Evolutionary conservation across 108 stramenopile genomes (phyloP), one percentile per base, ranked within the genome.

Genomic region (Discostella stelligeroides): DNA sequence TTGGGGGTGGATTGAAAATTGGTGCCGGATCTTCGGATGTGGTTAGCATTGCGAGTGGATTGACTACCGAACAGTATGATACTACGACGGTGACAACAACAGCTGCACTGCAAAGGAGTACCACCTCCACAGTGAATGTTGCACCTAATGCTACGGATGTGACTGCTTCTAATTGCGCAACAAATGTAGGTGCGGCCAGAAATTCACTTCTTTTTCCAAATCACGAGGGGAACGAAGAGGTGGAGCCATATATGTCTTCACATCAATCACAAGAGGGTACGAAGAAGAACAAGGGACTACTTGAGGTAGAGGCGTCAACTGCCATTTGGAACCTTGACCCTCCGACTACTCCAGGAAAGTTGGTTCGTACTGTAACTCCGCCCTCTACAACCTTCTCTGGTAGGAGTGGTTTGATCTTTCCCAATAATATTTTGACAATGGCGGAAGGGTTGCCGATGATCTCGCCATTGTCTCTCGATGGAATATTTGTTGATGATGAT

Each of bases 1-100:
- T 58, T 20, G 57, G 57, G 5, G 34, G 34, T 10, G 57, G 57
- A 37, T 40, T 58, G 34, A 58, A 37, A 37, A 58, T 58, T 9
- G 57, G 57, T 37, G 57, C 38, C 14, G 53, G 34, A 34, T 13
- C 57, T 4, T 37, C 18, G 14, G 57, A 58, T 37, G 57, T 38
- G n/a, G 39, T 58, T 4, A 58, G 57, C 34, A 58, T 58, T 4
- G 38, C 27, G 10, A 58, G 57, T 28, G 57, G 57, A 7, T 28
- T 58, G 4, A 58, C 57, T 27, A 34, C 57, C 14, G 25, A 25
- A 4, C 27, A 54, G 15, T 54, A 28, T 28, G 53, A 54, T 23
- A 54, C 53, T 13, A 29, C 11, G 53, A 27, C 51, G 24, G 7
- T n/a, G 51, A 11, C 3, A 24, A 0, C 18, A 24, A 7, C 8